phyloP scores from a whole-genome alignment of 805 yeast genomes.

The Cyberlindnera maclurae region DNA sequence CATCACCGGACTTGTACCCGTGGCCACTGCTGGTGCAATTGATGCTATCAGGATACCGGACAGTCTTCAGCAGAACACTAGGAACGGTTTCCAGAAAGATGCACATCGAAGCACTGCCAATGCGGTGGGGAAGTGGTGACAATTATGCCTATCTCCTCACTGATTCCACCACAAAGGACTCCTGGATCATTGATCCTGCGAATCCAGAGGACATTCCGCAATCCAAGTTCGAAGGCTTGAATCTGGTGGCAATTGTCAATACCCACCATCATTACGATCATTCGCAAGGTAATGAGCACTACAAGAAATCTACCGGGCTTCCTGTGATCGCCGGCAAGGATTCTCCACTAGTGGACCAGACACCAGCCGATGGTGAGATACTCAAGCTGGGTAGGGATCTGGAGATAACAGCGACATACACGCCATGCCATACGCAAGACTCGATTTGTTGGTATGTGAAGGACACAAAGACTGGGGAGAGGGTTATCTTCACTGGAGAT shows the following conservation, averaged over 20 bases:
- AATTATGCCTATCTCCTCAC: constrained; percentile 77
- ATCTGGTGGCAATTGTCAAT: constrained; percentile 74
- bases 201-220: constrained; percentile 63
- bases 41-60: not conserved
- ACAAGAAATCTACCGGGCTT: constrained; percentile 28
- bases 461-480: constrained; percentile 53
- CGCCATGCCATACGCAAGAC: constrained; percentile 98
- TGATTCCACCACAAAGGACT: constrained; percentile 56
- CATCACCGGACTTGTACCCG: too few species aligned
- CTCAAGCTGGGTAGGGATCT: constrained; percentile 59
- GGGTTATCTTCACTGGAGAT: constrained; percentile 90
- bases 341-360: constrained; percentile 62
- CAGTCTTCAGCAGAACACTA: not conserved
- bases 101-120: constrained; percentile 78
- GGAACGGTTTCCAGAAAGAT: constrained; percentile 38
- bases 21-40: not conserved
- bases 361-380: constrained; percentile 59
- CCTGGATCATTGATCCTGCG: constrained; percentile 93
- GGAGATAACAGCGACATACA: constrained; percentile 73
- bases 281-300: constrained; percentile 68
- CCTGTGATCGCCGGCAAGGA: constrained; percentile 82
- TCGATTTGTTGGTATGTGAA: constrained; percentile 79
- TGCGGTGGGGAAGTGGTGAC: constrained; percentile 94
- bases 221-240: constrained; percentile 32
- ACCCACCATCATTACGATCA: constrained; percentile 98